Base-by-base conservation (phyloP, 305 asterid genomes). In the Fraxinus dipetala region DNA sequence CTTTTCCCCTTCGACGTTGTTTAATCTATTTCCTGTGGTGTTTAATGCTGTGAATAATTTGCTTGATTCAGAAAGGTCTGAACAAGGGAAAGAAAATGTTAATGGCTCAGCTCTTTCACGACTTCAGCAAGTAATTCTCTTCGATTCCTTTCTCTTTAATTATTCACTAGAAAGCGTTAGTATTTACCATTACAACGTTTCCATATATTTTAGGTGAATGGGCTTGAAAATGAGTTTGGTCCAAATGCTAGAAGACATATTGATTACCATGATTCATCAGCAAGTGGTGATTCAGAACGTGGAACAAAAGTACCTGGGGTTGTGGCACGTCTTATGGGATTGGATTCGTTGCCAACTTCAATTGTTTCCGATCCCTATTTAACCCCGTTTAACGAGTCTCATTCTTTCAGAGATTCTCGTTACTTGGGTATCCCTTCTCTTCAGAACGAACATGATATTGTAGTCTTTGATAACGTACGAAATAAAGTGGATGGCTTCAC, bases 321-420 rank as follows among this genome's bases (percentile, higher is more conserved):
- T 76, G 98, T 96, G 78, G 99, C 99, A 67, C 98, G 99, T 81
- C 97, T 96, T 63, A 96, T 96, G 99, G 99, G 99, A 80, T 87
- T 96, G 80, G 99, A 96, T 85, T 91, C 97, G 5, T 87, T 96
- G 89, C 99, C 99, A 32, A 86, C 87, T 9, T 84, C 94, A 31
- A 86, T 86, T 85, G 91, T 54, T 79, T 87, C 86, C 30, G 98
- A 92, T 36, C 88, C 92, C 65, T 79, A 79, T 78, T 83, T 75
- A 24, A 77, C 90, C 65, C 92, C 95, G 38, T 75, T 84, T 76
- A 56, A 84, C 4, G 95, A 91, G 54, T 83, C 94, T 70, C 91
- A 80, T 38, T 91, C 98, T 24, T 91, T 90, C 86, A 85, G 96
- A 87, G 95, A 91, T 84, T 83, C 93, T 48, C 88, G 86, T 78